Conservation (phyloP, 192 early-diverging fungal genomes). For the Glomus cerebriforme region DNA sequence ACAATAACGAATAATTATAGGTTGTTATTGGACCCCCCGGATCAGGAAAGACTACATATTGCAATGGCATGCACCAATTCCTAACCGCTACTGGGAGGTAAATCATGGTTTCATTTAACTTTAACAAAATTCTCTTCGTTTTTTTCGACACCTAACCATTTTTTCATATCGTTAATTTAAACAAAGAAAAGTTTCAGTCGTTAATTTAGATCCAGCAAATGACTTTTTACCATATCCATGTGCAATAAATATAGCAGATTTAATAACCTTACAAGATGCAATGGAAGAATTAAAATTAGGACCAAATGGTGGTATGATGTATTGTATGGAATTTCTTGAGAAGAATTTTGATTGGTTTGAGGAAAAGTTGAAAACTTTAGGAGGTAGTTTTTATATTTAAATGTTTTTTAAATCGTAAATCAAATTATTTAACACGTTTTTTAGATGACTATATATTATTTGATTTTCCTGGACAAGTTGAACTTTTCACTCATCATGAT, state of each 20-base stretch:
- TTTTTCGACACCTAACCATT: neutral
- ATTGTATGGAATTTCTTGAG: constrained; percentile 91
- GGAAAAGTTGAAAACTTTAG: constrained; percentile 65
- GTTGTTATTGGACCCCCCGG: constrained; percentile 94
- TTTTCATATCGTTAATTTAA: neutral
- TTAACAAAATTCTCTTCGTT: neutral
- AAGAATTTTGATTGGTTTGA: constrained; percentile 93
- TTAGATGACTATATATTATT: constrained; percentile 90
- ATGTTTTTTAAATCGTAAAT: neutral
- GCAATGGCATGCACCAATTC: constrained; percentile 87
- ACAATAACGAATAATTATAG: constrained; percentile 43
- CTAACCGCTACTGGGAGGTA: constrained; percentile 73
- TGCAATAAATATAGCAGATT: constrained; percentile 79
- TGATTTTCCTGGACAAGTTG: constrained; percentile 97
- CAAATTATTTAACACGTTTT: neutral
- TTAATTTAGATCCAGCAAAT: constrained; percentile 99
- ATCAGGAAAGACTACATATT: constrained; percentile 96
- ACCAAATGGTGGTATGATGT: constrained; percentile 96
- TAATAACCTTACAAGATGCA: constrained; percentile 92
- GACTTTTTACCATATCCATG: constrained; percentile 85
- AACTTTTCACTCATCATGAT: constrained; percentile 94
- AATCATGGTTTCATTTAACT: neutral
- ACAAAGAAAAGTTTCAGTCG: constrained; percentile 72
- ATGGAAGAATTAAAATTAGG: constrained; percentile 89
- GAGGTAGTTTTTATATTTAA: constrained; percentile 33